Percentiles rank a stretch among this genome's conserved stretches.
Conservation (phyloP, 23 red algal species). For the Gracilaria vermiculophylla region DNA sequence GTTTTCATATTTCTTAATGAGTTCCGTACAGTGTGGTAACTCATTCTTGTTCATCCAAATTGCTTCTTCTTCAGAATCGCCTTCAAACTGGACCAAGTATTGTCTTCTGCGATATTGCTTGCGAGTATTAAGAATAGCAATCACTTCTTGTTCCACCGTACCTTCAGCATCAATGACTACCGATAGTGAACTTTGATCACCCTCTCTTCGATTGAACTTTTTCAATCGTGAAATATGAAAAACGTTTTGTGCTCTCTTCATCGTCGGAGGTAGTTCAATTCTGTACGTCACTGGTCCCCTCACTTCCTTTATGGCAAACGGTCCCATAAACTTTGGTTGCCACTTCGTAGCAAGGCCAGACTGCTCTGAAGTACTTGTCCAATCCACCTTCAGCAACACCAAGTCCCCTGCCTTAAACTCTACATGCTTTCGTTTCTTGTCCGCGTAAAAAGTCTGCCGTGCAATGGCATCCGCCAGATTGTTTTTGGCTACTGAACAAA, state of each 20-base stretch:
- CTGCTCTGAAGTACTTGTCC: neutral
- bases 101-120: neutral
- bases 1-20: slow-evolving; percentile 7
- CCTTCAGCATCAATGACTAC: slow-evolving; percentile 52
- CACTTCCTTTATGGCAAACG: slow-evolving; percentile 5
- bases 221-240: slow-evolving; percentile 25
- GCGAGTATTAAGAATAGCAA: neutral
- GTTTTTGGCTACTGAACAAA: too few relatives aligned
- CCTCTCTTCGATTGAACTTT: neutral
- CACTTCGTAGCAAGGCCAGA: too few relatives aligned
- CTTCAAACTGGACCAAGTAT: slow-evolving; percentile 26
- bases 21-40: neutral
- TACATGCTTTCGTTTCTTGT: slow-evolving; percentile 14
- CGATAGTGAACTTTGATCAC: neutral
- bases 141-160: slow-evolving; percentile 42
- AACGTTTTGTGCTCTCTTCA: too few relatives aligned
- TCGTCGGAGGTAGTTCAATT: slow-evolving; percentile 29
- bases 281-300: slow-evolving; percentile 20
- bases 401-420: neutral
- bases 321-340: slow-evolving; percentile 22
- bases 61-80: slow-evolving; percentile 13
- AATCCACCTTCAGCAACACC: slow-evolving; percentile 2
- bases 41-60: slow-evolving; percentile 11
- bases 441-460: neutral
- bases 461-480: slow-evolving; percentile 1